phyloP scores from a whole-genome alignment of 1,284 basidiomycete species.

The Takashimella tepidaria region DNA sequence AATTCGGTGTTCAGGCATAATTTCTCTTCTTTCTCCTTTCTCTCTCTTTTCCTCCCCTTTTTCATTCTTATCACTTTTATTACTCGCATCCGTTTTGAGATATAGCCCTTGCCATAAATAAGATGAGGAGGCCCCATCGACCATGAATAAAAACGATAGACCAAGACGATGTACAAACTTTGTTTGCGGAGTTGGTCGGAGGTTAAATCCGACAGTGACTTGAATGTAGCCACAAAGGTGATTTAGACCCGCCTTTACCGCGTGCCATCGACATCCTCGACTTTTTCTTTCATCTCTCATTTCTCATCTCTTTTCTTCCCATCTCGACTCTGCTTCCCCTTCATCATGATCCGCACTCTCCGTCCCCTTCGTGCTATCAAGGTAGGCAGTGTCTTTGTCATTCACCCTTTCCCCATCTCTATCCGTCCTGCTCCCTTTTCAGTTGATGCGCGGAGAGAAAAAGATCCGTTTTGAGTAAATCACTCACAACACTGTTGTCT shows the following conservation, averaged over 20 bases:
- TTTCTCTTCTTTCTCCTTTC: too few species aligned
- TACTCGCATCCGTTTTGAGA: too few species aligned
- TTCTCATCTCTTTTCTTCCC: background rate
- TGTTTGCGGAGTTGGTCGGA: background rate
- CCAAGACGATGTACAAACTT: too few species aligned
- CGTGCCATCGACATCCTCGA: background rate
- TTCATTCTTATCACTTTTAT: too few species aligned
- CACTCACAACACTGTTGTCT: background rate
- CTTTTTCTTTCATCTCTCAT: background rate
- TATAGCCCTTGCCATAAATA: background rate
- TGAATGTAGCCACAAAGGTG: too few species aligned
- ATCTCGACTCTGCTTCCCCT: too few species aligned
- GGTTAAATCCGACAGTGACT: background rate
- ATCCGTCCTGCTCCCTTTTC: background rate
- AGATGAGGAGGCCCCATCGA: too few species aligned
- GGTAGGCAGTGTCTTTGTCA: background rate
- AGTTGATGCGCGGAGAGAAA: background rate
- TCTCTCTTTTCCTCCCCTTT: too few species aligned
- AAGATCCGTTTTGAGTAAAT: background rate
- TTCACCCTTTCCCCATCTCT: background rate
- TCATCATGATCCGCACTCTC: constrained; percentile 17
- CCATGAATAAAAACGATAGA: too few species aligned
- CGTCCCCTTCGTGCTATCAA: constrained; percentile 10
- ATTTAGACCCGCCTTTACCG: background rate
- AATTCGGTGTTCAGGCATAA: too few species aligned